Conservation (phyloP, 2,329 filamentous ascomycete species). For the Fusarium burgessii region DNA sequence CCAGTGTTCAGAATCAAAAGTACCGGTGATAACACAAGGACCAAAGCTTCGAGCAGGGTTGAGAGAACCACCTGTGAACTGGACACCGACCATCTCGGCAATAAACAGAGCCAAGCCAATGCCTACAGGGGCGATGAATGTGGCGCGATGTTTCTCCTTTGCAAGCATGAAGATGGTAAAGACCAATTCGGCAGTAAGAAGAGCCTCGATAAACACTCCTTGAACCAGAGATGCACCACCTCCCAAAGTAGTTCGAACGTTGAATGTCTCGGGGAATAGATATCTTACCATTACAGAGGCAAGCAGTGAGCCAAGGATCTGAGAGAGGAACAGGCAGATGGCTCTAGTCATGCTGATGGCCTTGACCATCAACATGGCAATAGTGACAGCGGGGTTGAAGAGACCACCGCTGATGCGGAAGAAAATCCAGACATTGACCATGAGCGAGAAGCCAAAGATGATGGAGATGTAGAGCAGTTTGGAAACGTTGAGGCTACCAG, state of each 20-base stretch:
- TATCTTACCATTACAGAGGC: conserved; percentile 57
- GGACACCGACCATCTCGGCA: conserved; percentile 59
- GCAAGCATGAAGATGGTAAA: conserved; percentile 66
- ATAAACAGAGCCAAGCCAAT: conserved; percentile 62
- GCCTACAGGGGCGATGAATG: conserved; percentile 61
- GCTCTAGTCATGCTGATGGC: conserved; percentile 61
- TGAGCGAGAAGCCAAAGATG: conserved; percentile 58
- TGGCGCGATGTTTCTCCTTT: conserved; percentile 61
- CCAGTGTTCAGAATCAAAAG: conserved; percentile 60
- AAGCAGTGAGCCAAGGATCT: conserved; percentile 61
- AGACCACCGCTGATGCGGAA: conserved; percentile 58
- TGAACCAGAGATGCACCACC: conserved; percentile 56
- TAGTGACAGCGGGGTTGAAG: conserved; percentile 57
- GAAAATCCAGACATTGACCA: conserved; percentile 62
- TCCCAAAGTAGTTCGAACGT: conserved; percentile 56
- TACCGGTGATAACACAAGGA: conserved; percentile 57
- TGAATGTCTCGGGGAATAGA: conserved; percentile 59
- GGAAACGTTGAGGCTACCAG: conserved; percentile 58
- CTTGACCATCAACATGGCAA: conserved; percentile 64
- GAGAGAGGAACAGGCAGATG: conserved; percentile 61
- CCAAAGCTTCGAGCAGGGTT: conserved; percentile 62
- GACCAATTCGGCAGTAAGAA: conserved; percentile 61
- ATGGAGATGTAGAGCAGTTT: conserved; percentile 58
- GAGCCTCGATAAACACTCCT: conserved; percentile 63
- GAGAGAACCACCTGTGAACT: conserved; percentile 61